These are phyloP conservation scores for Saccharum hybrid DNA, from an alignment of 202 grass and related monocot species.

Conservation along the genomic window DNA sequence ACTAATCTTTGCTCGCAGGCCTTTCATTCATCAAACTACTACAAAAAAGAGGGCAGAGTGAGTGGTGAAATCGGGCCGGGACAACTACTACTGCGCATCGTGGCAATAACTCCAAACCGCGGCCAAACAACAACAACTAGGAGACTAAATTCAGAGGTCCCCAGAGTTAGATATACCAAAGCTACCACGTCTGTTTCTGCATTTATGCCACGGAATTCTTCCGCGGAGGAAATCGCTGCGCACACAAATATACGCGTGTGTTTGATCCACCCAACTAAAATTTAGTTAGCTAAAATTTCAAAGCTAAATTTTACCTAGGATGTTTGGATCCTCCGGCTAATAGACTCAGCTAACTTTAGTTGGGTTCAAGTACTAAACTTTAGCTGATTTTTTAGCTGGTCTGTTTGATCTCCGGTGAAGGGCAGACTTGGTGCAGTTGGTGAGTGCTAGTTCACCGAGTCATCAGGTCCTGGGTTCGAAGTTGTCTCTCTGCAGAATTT, in stretches of 20 bases:
- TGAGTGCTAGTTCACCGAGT: too few relatives aligned
- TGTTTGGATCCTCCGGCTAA: too few relatives aligned
- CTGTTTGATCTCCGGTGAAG: too few relatives aligned
- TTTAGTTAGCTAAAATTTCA: too few relatives aligned
- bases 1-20: conserved; percentile 23
- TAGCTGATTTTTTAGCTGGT: too few relatives aligned
- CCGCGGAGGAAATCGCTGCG: not conserved
- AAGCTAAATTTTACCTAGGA: too few relatives aligned
- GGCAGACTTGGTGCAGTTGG: too few relatives aligned
- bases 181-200: conserved; percentile 14
- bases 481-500: too few relatives aligned
- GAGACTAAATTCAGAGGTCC: conserved; percentile 48
- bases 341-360: too few relatives aligned
- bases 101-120: conserved; percentile 51
- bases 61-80: conserved; percentile 36
- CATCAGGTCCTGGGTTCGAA: too few relatives aligned
- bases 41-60: not conserved
- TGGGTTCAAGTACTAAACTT: too few relatives aligned
- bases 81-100: not conserved
- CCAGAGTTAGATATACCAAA: conserved; percentile 34
- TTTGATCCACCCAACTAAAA: too few relatives aligned
- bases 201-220: conserved; percentile 40
- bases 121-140: conserved; percentile 13
- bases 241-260: not conserved
- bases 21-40: conserved; percentile 26